Percentiles rank a stretch among this genome's conserved stretches.
Evolutionary conservation across 805 yeast genomes (phyloP).

Genomic region (Gaillardinia entomophila): DNA sequence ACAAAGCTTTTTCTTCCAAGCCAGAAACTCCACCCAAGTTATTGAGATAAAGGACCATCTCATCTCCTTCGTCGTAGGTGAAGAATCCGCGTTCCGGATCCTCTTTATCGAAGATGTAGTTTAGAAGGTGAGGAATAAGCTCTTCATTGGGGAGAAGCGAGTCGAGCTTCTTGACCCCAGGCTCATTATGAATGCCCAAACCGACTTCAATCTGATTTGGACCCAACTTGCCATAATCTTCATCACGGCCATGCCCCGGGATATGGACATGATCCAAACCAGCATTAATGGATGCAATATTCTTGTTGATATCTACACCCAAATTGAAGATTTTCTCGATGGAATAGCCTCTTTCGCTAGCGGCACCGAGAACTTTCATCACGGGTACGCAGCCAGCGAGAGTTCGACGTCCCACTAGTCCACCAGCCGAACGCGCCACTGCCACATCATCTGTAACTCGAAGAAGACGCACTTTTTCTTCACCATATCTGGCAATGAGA

Average conservation of each 20-base stretch:
- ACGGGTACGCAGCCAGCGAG: constrained; percentile 27
- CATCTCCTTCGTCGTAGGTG: constrained; percentile 19
- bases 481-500: constrained; percentile 23
- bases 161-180: constrained; percentile 25
- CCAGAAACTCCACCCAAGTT: constrained; percentile 34
- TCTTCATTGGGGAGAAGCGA: constrained; percentile 25
- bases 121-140: constrained; percentile 18
- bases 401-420: constrained; percentile 32
- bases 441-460: constrained; percentile 32
- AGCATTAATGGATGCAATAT: constrained; percentile 28
- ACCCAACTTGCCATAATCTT: constrained; percentile 18
- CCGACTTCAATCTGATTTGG: constrained; percentile 28
- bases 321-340: constrained; percentile 20
- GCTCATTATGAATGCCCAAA: constrained; percentile 36
- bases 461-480: constrained; percentile 20
- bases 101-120: constrained; percentile 16
- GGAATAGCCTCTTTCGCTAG: constrained; percentile 16
- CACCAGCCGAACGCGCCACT: constrained; percentile 20
- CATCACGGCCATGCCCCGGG: constrained; percentile 22
- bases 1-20: constrained; percentile 23
- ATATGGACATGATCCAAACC: constrained; percentile 34
- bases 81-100: constrained; percentile 25
- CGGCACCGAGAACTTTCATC: constrained; percentile 27
- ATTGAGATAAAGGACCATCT: constrained; percentile 24
- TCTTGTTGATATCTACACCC: constrained; percentile 19